phyloP scores from a whole-genome alignment of 2,329 filamentous ascomycete species.

The Penicillium sp. region DNA sequence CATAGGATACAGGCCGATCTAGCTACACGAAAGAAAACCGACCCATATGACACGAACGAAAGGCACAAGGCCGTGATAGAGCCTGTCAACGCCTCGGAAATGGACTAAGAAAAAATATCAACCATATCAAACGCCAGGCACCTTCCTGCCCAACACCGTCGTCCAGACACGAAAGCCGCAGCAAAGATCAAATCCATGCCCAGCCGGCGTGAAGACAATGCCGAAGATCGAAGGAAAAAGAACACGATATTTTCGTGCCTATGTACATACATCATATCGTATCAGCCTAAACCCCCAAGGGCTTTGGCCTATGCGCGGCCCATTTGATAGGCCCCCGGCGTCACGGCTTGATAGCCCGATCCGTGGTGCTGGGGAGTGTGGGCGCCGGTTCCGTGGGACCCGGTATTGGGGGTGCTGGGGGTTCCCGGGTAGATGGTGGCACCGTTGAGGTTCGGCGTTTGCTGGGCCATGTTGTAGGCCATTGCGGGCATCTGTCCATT shows the following conservation, averaged over 20 bases:
- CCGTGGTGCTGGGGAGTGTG: conserved; percentile 54
- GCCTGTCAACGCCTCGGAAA: conserved; percentile 22
- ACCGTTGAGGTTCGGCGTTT: conserved; percentile 58
- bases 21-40: conserved; percentile 9
- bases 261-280: conserved; percentile 43
- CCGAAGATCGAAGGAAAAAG: conserved; percentile 27
- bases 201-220: conserved; percentile 27
- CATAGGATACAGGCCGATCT: conserved; percentile 7
- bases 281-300: conserved; percentile 16
- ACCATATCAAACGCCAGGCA: conserved; percentile 33
- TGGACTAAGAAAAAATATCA: conserved; percentile 27
- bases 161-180: conserved; percentile 24
- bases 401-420: conserved; percentile 69
- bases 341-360: conserved; percentile 64
- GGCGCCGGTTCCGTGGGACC: conserved; percentile 51
- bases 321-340: conserved; percentile 71
- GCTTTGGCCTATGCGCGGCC: conserved; percentile 29
- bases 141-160: conserved; percentile 31
- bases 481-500: conserved; percentile 68
- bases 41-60: conserved; percentile 14
- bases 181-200: conserved; percentile 22
- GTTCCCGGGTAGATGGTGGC: conserved; percentile 54
- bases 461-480: conserved; percentile 47
- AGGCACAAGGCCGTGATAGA: conserved; percentile 8
- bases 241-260: conserved; percentile 31